phyloP scores from a whole-genome alignment of 208 protist species.

The Balamuthia mandrillaris region DNA sequence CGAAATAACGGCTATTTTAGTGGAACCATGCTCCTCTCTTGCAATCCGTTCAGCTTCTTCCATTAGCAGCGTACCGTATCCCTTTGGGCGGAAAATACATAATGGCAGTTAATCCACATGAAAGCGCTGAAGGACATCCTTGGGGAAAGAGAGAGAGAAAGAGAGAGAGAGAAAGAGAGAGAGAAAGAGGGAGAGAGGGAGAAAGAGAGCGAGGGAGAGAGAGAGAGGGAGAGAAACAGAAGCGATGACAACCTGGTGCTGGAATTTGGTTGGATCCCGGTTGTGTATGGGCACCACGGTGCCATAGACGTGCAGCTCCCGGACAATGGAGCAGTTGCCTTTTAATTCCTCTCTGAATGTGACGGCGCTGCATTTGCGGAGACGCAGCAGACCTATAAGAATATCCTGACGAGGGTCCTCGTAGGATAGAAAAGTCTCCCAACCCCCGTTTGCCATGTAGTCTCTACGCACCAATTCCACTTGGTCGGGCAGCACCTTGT shows the following conservation, averaged over 20 bases:
- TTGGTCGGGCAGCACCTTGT: slow-evolving; percentile 67
- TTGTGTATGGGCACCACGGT: slow-evolving; percentile 70
- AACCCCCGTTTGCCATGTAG: slow-evolving; percentile 81
- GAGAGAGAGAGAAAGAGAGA: background rate
- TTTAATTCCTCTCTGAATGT: slow-evolving; percentile 87
- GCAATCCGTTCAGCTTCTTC: slow-evolving; percentile 92
- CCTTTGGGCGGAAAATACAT: slow-evolving; percentile 54
- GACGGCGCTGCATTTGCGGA: slow-evolving; percentile 68
- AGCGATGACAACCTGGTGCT: slow-evolving; percentile 78
- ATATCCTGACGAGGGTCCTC: slow-evolving; percentile 86
- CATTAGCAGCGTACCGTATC: slow-evolving; percentile 92
- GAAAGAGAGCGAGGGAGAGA: background rate
- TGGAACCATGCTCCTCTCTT: slow-evolving; percentile 77
- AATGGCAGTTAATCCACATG: background rate
- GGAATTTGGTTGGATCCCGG: slow-evolving; percentile 85
- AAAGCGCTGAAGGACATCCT: background rate
- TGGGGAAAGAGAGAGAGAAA: background rate
- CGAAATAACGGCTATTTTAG: slow-evolving; percentile 90
- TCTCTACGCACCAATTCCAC: slow-evolving; percentile 86
- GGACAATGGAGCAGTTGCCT: slow-evolving; percentile 83
- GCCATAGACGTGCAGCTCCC: slow-evolving; percentile 94
- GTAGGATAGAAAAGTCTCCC: slow-evolving; percentile 88
- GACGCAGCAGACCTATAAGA: slow-evolving; percentile 79
- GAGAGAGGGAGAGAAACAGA: too few relatives aligned
- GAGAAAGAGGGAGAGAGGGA: background rate